Evolutionary conservation across 2,329 filamentous ascomycete species (phyloP).

Genomic region (Xylaria sp.): DNA sequence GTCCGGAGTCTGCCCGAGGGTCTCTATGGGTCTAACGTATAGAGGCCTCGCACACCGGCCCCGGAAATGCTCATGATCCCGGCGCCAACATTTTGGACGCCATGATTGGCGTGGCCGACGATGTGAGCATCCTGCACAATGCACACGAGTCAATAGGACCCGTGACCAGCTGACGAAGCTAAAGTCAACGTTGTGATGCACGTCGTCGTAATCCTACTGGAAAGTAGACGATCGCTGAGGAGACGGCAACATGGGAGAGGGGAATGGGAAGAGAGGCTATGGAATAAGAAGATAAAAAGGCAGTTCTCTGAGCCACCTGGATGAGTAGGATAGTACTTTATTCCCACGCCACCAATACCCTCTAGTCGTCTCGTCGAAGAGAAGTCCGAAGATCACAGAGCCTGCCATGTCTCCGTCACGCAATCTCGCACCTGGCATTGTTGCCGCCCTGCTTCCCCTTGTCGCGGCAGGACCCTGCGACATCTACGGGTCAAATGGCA

Average conservation of each 20-base stretch:
- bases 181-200: neutral
- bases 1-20: neutral
- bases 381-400: neutral
- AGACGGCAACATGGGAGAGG: neutral
- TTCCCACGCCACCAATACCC: neutral
- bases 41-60: neutral
- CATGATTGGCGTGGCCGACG: neutral
- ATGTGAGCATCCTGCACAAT: neutral
- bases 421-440: neutral
- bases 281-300: neutral
- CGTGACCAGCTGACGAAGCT: neutral
- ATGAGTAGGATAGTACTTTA: neutral
- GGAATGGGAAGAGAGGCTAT: neutral
- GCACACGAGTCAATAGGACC: neutral
- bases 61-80: neutral
- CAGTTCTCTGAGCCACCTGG: neutral
- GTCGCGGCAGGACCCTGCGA: neutral
- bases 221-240: neutral
- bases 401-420: neutral
- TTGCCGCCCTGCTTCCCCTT: neutral
- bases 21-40: neutral
- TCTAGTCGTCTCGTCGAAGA: neutral
- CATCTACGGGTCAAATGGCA: neutral
- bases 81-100: neutral
- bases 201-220: neutral